Conservation (phyloP, 1,284 basidiomycete species). For the Sphagnurus paluster region DNA sequence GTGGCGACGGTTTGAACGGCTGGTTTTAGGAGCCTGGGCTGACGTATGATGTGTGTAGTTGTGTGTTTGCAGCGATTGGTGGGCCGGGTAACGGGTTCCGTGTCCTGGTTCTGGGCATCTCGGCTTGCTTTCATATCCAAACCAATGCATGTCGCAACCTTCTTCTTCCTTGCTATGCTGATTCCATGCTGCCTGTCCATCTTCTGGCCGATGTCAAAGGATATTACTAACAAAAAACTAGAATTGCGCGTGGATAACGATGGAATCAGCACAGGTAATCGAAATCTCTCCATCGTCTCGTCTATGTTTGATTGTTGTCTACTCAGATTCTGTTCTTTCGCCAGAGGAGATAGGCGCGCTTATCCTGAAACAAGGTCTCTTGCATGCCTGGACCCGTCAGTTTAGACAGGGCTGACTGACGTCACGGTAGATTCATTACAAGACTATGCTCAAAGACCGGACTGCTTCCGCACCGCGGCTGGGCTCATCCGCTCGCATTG, state of each 20-base stretch:
- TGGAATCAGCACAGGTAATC: too few relatives aligned
- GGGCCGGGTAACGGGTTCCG: too few relatives aligned
- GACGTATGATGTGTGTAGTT: too few relatives aligned
- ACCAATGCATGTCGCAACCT: not conserved
- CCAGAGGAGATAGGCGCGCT: slow-evolving; percentile 16
- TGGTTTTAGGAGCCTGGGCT: too few relatives aligned
- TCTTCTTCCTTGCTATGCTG: not conserved
- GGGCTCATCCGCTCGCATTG: slow-evolving; percentile 49
- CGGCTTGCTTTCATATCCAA: too few relatives aligned
- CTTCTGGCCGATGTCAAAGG: not conserved
- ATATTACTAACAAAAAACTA: too few relatives aligned
- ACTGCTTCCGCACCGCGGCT: slow-evolving; percentile 63
- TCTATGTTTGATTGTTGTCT: not conserved
- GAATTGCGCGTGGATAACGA: too few relatives aligned
- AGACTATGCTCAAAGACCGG: slow-evolving; percentile 35
- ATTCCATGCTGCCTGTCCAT: not conserved
- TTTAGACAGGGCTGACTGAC: too few relatives aligned
- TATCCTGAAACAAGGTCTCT: slow-evolving; percentile 15
- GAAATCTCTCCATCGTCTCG: not conserved
- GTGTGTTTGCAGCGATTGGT: too few relatives aligned
- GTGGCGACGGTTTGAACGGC: too few relatives aligned
- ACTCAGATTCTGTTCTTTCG: slow-evolving; percentile 12
- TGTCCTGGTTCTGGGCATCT: too few relatives aligned
- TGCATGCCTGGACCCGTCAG: too few relatives aligned
- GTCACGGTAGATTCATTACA: not conserved